Conservation (phyloP, 805 yeast species). For the Lipomyces mesembrius region DNA sequence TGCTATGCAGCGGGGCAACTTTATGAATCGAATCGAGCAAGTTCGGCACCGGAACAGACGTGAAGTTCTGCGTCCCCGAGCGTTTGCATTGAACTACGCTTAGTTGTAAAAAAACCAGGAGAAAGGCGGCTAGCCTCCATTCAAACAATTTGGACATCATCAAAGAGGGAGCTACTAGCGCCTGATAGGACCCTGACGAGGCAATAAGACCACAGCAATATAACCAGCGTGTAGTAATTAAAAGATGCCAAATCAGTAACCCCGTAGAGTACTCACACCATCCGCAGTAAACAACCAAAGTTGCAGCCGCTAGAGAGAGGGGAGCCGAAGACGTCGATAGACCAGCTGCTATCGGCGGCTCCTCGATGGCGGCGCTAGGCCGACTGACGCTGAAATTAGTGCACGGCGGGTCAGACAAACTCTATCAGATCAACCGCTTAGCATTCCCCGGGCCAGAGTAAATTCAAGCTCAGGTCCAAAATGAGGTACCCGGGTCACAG, state of each 20-base stretch:
- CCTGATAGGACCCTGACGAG: not conserved
- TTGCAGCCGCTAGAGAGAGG: not conserved
- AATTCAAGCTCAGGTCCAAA: no score
- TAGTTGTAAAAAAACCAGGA: not conserved
- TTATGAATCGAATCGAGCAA: slow-evolving; percentile 2
- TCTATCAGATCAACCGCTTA: no score
- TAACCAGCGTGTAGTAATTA: not conserved
- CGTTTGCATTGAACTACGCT: not conserved
- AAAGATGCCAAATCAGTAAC: not conserved
- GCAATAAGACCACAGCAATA: not conserved
- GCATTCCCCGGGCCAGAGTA: no score
- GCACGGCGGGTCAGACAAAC: not conserved
- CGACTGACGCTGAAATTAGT: not conserved
- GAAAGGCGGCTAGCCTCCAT: not conserved
- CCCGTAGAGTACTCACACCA: not conserved
- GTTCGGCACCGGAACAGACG: slow-evolving; percentile 20
- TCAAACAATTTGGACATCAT: not conserved
- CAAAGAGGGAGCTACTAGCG: not conserved
- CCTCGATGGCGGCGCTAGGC: not conserved
- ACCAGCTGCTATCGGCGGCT: not conserved
- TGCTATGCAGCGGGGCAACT: not conserved
- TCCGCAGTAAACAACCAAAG: not conserved
- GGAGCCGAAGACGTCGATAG: not conserved
- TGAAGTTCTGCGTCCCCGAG: not conserved
- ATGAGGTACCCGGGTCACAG: no score